Evolutionary conservation across 2,329 filamentous ascomycete species (phyloP).

Genomic region (Colletotrichum sp.): DNA sequence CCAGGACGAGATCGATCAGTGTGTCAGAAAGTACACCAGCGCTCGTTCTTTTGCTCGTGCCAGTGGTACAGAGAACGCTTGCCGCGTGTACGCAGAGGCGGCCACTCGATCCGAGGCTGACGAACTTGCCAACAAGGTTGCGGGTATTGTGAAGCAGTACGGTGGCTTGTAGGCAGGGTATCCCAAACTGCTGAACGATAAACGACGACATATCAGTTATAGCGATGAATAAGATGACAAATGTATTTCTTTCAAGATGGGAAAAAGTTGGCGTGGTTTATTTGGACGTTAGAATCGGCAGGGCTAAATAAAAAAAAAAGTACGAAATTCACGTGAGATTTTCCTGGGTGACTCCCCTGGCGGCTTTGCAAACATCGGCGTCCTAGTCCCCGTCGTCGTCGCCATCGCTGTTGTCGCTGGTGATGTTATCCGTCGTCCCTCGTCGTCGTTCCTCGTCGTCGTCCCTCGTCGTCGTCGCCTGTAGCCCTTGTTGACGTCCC

Average conservation of each 20-base stretch:
- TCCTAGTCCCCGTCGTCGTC: not conserved
- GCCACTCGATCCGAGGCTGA: conserved; percentile 88
- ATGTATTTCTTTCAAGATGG: not conserved
- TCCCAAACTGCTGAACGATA: not conserved
- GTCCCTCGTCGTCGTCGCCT: not conserved
- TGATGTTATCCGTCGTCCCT: not conserved
- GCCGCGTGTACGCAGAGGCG: conserved; percentile 95
- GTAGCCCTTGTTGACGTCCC: not conserved
- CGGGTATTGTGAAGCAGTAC: conserved; percentile 72
- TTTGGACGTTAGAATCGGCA: not conserved
- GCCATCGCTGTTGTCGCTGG: not conserved
- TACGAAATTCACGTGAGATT: not conserved
- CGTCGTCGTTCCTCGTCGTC: not conserved
- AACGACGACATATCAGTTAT: not conserved
- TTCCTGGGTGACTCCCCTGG: not conserved
- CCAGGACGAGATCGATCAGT: conserved; percentile 84
- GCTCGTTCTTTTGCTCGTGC: conserved; percentile 91
- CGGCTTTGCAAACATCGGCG: not conserved
- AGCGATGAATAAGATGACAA: not conserved
- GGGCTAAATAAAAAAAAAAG: not conserved
- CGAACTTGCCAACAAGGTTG: conserved; percentile 85
- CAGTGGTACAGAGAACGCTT: conserved; percentile 94
- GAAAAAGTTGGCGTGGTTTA: not conserved
- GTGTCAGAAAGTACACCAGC: conserved; percentile 89
- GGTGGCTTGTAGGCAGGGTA: conserved; percentile 31